Evolutionary conservation across 257 asterid species (phyloP).

Genomic region (Capsicum chinense): DNA sequence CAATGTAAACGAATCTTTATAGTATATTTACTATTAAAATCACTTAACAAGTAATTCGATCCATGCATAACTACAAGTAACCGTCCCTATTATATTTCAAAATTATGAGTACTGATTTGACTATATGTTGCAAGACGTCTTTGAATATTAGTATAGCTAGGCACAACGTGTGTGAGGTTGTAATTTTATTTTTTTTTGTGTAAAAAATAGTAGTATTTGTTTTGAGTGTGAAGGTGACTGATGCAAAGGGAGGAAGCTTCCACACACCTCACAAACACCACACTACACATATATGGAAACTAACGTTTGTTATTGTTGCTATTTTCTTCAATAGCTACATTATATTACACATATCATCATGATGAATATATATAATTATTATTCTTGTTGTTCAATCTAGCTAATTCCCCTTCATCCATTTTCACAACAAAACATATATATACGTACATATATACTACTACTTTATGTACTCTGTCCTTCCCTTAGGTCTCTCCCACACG

Average conservation of each 20-base stretch:
- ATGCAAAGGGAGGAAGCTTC: conserved; percentile 23
- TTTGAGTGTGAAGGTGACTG: not conserved
- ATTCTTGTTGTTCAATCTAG: not conserved
- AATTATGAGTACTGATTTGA: not conserved
- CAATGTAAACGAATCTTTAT: not conserved
- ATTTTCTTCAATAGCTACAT: not conserved
- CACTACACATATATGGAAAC: not conserved
- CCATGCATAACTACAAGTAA: not conserved
- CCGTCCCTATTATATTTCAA: not conserved
- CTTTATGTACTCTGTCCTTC: not conserved
- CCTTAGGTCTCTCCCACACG: not conserved
- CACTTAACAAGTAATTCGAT: not conserved
- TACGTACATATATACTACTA: not conserved
- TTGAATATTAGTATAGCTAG: not conserved
- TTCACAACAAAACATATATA: not conserved
- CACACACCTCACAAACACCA: conserved; percentile 23
- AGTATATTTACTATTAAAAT: not conserved
- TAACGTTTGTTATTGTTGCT: not conserved
- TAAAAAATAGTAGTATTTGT: not conserved
- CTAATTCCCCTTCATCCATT: not conserved
- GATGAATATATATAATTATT: not conserved
- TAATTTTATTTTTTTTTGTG: not conserved
- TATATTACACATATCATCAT: not conserved
- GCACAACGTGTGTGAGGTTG: not conserved
- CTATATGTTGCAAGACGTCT: not conserved